These are phyloP conservation scores for Ogataea paradorogensis DNA, from an alignment of 805 yeast genomes.

Conservation along the genomic window DNA sequence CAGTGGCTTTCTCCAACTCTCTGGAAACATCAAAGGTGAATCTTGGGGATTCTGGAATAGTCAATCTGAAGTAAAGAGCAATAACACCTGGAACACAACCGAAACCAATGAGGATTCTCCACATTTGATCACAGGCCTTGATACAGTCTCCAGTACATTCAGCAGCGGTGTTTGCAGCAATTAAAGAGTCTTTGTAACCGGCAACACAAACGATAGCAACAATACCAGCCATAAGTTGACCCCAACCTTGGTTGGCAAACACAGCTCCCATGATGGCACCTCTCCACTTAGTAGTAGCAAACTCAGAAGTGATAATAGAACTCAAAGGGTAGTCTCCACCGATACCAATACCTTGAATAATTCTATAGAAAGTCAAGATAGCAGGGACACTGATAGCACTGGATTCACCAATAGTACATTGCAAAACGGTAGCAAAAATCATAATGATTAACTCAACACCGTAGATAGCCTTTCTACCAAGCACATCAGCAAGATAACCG, in stretches of 20 bases:
- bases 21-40: constrained; percentile 74
- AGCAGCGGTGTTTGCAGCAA: constrained; percentile 48
- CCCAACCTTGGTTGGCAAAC: constrained; percentile 96
- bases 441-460: constrained; percentile 84
- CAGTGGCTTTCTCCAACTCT: constrained; percentile 54
- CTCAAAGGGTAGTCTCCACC: constrained; percentile 97
- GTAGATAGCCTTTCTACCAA: constrained; percentile 85
- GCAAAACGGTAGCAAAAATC: constrained; percentile 75
- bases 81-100: constrained; percentile 86
- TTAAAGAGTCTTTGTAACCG: constrained; percentile 66
- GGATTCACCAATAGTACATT: constrained; percentile 69
- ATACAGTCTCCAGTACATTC: constrained; percentile 67
- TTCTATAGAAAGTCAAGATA: constrained; percentile 72
- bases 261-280: constrained; percentile 98
- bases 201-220: constrained; percentile 75
- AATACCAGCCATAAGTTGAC: constrained; percentile 85
- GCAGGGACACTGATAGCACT: constrained; percentile 74
- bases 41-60: constrained; percentile 94
- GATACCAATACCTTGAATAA: constrained; percentile 91
- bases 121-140: constrained; percentile 85
- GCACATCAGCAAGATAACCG: constrained; percentile 75
- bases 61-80: constrained; percentile 87
- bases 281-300: constrained; percentile 93
- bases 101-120: constrained; percentile 88
- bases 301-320: constrained; percentile 89